phyloP scores from a whole-genome alignment of 2,329 filamentous ascomycete species.

The Zalaria sp. region DNA sequence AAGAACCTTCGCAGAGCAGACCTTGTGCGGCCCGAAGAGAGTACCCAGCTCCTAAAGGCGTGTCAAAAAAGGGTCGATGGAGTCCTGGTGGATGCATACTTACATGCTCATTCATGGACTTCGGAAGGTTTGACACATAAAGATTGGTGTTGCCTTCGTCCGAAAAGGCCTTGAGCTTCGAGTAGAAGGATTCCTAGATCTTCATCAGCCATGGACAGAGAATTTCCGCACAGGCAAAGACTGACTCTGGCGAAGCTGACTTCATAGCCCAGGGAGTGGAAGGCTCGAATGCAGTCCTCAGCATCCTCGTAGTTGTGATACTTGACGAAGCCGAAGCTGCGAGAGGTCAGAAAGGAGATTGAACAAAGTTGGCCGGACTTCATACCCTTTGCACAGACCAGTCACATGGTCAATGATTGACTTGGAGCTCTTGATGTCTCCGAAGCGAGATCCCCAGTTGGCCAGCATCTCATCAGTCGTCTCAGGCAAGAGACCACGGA shows the following conservation, averaged over 20 bases:
- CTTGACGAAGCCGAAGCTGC: conserved; percentile 92
- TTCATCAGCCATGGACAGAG: conserved; percentile 15
- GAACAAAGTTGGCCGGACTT: conserved; percentile 8
- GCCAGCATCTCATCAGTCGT: conserved; percentile 85
- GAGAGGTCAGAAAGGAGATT: conserved; percentile 14
- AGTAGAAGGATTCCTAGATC: conserved; percentile 84
- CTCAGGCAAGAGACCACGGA: conserved; percentile 86
- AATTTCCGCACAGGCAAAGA: conserved; percentile 7
- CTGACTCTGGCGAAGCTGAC: conserved; percentile 87
- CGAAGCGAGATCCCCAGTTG: conserved; percentile 74
- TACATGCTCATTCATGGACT: conserved; percentile 80
- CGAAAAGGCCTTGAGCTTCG: conserved; percentile 89
- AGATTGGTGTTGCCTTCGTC: conserved; percentile 86
- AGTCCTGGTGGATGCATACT: conserved; percentile 18
- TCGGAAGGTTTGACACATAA: conserved; percentile 94
- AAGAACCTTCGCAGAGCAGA: conserved; percentile 89
- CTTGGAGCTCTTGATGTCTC: conserved; percentile 90
- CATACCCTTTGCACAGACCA: conserved; percentile 88
- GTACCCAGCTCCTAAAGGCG: conserved; percentile 53
- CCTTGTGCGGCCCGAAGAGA: conserved; percentile 67
- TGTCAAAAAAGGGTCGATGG: conserved; percentile 7
- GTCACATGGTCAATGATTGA: conserved; percentile 94
- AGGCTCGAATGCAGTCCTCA: conserved; percentile 90
- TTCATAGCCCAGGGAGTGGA: conserved; percentile 89
- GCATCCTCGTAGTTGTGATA: conserved; percentile 79